Percentiles rank a stretch among this genome's conserved stretches.
phyloP scores from a whole-genome alignment of 192 early-diverging fungal genomes.

The Powellomyces hirtus region DNA sequence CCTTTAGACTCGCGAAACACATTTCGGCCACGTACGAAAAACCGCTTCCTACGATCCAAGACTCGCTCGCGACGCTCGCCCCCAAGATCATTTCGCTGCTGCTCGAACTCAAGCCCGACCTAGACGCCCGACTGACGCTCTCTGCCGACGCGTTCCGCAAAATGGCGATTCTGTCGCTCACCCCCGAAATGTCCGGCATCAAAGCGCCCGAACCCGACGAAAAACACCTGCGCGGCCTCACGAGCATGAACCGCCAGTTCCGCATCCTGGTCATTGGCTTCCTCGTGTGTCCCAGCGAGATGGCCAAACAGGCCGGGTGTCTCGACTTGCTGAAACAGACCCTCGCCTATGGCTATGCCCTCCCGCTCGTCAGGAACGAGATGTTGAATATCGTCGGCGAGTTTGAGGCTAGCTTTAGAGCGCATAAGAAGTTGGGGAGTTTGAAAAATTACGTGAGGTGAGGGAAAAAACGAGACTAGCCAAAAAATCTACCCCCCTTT shows the following conservation, averaged over 20 bases:
- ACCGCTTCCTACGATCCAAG: constrained; percentile 28
- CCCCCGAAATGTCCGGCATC: constrained; percentile 27
- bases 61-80: constrained; percentile 1
- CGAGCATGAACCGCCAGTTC: constrained; percentile 10
- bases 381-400: constrained; percentile 22
- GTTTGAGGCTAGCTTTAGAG: constrained; percentile 14
- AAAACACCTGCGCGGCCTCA: constrained; percentile 19
- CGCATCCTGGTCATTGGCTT: constrained; percentile 17
- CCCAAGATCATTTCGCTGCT: constrained; percentile 14
- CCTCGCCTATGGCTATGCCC: constrained; percentile 14
- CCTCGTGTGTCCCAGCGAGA: constrained; percentile 13
- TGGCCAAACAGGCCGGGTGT: constrained; percentile 2
- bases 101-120: constrained; percentile 20
- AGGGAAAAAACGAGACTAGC: background rate
- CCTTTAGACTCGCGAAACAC: constrained; percentile 22
- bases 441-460: constrained; percentile 8
- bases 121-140: constrained; percentile 14
- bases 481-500: background rate
- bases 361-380: constrained; percentile 27
- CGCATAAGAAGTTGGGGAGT: constrained; percentile 7
- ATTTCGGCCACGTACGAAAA: constrained; percentile 14
- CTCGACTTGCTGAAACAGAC: constrained; percentile 26
- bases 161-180: constrained; percentile 26
- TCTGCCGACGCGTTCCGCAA: constrained; percentile 28
- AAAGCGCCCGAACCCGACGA: constrained; percentile 27